Evolutionary conservation across 805 yeast genomes (phyloP).

Genomic region (Candida boleticola): DNA sequence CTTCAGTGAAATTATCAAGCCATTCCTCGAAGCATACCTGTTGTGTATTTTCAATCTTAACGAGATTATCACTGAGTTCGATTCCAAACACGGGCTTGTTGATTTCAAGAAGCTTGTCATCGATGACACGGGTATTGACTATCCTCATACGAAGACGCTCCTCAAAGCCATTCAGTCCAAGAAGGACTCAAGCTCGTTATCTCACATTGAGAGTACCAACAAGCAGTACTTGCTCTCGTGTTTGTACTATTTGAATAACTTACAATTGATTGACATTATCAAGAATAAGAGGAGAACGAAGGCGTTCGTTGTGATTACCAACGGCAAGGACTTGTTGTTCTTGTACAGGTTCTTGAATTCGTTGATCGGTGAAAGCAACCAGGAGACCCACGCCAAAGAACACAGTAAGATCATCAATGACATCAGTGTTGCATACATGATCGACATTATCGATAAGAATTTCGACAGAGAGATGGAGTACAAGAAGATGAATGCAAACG

Average conservation of each 20-base stretch:
- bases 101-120: constrained; percentile 22
- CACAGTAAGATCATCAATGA: constrained; percentile 15
- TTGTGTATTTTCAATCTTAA: constrained; percentile 24
- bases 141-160: constrained; percentile 32
- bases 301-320: constrained; percentile 35
- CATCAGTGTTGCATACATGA: constrained; percentile 25
- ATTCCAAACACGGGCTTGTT: constrained; percentile 7
- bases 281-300: constrained; percentile 41
- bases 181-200: constrained; percentile 11
- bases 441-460: constrained; percentile 33
- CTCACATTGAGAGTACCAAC: constrained; percentile 33
- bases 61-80: constrained; percentile 9
- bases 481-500: not conserved
- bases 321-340: constrained; percentile 24
- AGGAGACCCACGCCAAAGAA: constrained; percentile 4
- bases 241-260: constrained; percentile 36
- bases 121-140: constrained; percentile 21
- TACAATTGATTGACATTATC: constrained; percentile 32
- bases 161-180: constrained; percentile 24
- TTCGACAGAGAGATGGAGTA: constrained; percentile 13
- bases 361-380: constrained; percentile 4
- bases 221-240: constrained; percentile 42
- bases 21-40: constrained; percentile 33
- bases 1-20: constrained; percentile 29
- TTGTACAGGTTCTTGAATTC: constrained; percentile 7